Conservation (phyloP, 1,139 yeast genomes). For the Blastobotrys ciferrii region DNA sequence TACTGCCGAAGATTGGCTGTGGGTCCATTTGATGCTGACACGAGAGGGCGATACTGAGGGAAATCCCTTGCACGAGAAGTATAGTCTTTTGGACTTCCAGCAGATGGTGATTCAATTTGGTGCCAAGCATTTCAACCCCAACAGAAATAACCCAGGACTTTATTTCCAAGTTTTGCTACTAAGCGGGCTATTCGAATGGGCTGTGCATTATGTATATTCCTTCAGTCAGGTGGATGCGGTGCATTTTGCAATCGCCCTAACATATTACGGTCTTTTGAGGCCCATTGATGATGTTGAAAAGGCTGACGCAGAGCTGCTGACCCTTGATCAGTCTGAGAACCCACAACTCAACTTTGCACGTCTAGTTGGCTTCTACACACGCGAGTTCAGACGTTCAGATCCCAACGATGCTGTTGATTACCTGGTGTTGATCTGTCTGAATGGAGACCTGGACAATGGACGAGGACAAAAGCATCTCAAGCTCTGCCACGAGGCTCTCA, state of each 20-base stretch:
- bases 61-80: slow-evolving; percentile 65
- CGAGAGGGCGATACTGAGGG: slow-evolving; percentile 49
- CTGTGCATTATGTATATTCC: slow-evolving; percentile 66
- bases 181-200: slow-evolving; percentile 79
- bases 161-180: slow-evolving; percentile 74
- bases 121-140: slow-evolving; percentile 60
- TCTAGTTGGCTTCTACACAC: slow-evolving; percentile 52
- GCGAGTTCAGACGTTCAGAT: slow-evolving; percentile 79
- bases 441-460: slow-evolving; percentile 31
- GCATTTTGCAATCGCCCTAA: slow-evolving; percentile 80
- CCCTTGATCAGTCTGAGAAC: slow-evolving; percentile 30
- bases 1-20: slow-evolving; percentile 93
- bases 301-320: slow-evolving; percentile 22
- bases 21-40: slow-evolving; percentile 83
- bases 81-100: slow-evolving; percentile 73
- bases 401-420: slow-evolving; percentile 92
- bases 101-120: slow-evolving; percentile 71
- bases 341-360: slow-evolving; percentile 38
- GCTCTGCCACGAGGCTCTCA: slow-evolving; percentile 73
- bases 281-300: slow-evolving; percentile 40
- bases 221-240: slow-evolving; percentile 82
- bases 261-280: slow-evolving; percentile 69
- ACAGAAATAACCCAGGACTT: slow-evolving; percentile 61
- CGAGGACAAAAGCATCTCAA: slow-evolving; percentile 37
- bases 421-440: slow-evolving; percentile 65